These are phyloP conservation scores for Volvox reticuliferus DNA, from an alignment of 139 green algal genomes.

Conservation along the genomic window DNA sequence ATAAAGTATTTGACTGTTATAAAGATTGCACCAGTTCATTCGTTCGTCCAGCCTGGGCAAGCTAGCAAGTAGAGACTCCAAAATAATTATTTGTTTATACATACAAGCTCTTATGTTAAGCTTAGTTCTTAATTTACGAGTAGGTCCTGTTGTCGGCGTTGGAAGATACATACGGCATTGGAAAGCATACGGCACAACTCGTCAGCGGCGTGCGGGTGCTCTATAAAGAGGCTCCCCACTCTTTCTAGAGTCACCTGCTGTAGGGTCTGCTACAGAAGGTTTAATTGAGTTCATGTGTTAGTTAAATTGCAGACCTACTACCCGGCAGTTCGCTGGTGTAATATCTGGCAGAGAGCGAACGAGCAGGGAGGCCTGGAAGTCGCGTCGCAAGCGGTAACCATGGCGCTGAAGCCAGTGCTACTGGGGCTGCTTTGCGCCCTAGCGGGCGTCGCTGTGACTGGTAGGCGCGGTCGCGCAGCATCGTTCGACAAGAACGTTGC, in stretches of 20 bases:
- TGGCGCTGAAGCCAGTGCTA: not conserved
- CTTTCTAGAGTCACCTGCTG: not conserved
- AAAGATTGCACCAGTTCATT: too few species aligned
- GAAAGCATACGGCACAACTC: not conserved
- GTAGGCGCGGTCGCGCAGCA: not conserved
- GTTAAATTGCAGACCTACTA: not conserved
- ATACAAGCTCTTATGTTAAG: too few species aligned
- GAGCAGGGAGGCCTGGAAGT: not conserved
- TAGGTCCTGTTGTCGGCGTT: too few species aligned
- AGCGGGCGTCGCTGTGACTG: not conserved
- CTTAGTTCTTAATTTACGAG: too few species aligned
- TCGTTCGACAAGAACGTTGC: slow-evolving; percentile 1
- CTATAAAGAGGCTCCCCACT: not conserved
- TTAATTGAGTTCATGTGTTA: not conserved
- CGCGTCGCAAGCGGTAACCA: not conserved
- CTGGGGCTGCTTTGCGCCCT: slow-evolving; percentile 4
- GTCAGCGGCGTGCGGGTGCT: not conserved
- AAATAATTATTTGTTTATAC: too few species aligned
- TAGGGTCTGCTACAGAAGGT: not conserved
- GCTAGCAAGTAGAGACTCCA: too few species aligned
- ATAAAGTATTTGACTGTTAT: too few species aligned
- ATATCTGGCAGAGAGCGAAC: not conserved
- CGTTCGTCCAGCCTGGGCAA: too few species aligned
- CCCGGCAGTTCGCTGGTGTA: not conserved
- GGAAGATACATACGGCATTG: not conserved